phyloP scores from a whole-genome alignment of 73 alveolate genomes.

The Symbiodinium pilosum region DNA sequence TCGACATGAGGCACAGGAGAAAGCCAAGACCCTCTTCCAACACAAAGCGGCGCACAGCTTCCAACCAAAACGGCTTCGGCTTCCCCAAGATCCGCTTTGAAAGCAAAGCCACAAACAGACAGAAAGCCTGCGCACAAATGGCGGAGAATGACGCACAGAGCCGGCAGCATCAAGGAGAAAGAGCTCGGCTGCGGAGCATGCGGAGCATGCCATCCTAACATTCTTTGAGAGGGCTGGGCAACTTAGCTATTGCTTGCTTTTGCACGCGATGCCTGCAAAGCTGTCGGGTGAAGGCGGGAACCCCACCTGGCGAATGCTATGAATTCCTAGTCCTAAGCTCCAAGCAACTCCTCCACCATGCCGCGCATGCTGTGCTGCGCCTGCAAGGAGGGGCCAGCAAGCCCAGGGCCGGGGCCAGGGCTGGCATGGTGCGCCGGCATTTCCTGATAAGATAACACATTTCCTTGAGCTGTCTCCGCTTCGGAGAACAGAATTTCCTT shows the following conservation, averaged over 20 bases:
- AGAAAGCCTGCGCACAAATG: too few relatives aligned
- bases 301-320: conserved; percentile 1
- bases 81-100: too few relatives aligned
- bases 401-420: background rate
- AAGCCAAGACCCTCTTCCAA: background rate
- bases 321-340: too few relatives aligned
- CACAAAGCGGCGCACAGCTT: too few relatives aligned
- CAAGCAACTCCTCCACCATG: background rate
- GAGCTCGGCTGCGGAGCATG: conserved; percentile 72
- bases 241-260: background rate
- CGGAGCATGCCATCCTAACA: conserved; percentile 18
- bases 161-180: conserved; percentile 37
- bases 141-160: too few relatives aligned
- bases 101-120: too few relatives aligned
- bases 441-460: background rate
- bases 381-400: background rate
- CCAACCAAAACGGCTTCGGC: conserved; percentile 9
- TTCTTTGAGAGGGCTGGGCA: background rate
- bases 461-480: too few relatives aligned
- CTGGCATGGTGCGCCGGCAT: background rate
- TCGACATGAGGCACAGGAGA: conserved; percentile 19
- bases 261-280: conserved; percentile 13
- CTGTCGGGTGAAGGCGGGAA: conserved; percentile 37
- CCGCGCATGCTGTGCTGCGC: background rate
- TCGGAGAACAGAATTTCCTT: too few relatives aligned